Evolutionary conservation across 139 green algal genomes (phyloP), one percentile per base, ranked within the genome.

Genomic region (Chlamydomonas sp.): DNA sequence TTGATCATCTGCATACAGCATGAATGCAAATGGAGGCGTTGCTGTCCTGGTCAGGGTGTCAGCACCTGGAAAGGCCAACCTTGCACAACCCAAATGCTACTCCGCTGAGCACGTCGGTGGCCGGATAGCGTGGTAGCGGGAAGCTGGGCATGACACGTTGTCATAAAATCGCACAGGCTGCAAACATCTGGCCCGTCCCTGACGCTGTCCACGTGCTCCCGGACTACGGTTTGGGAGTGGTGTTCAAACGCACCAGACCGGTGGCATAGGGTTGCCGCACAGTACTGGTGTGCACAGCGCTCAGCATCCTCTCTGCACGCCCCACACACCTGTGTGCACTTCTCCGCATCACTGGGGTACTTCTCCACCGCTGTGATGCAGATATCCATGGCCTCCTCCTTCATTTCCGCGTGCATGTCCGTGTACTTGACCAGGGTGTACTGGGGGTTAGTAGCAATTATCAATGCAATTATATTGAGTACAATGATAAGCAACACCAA

Each of bases 381-480:
- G 10, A 98, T 93, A 73, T 98, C 96, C 90, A 97, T 94, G 1
- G 95, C 95, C 77, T 98, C 96, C 68, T 98, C 94, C 63, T 92
- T 89, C 95, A 98, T 96, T 71, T 99, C 97, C 31, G 88, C 75
- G 66, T 92, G 88, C 95, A 98, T 98, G 87, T 98, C 94, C 12
- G 91, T 96, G 76, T 93, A 89, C 75, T 96, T 97, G 15, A 98
- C 93, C 3, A 99, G 87, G 1, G 96, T 95, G 87, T 98, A 98
- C 84, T 86, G 59, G 31, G 31, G 31, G 31, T 49, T 49, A 49
- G 31, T 49, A 49, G 31, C 31, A 49, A 49, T 49, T 49, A 49
- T 49, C 31, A 49, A 49, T 49, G 31, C 31, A 49, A 49, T 49
- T 49, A 49, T 49, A 49, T 49, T 49, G 31, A 49, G 31, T 49